Evolutionary conservation across 805 yeast species (phyloP).

Genomic region (Lipomyces chichibuensis): DNA sequence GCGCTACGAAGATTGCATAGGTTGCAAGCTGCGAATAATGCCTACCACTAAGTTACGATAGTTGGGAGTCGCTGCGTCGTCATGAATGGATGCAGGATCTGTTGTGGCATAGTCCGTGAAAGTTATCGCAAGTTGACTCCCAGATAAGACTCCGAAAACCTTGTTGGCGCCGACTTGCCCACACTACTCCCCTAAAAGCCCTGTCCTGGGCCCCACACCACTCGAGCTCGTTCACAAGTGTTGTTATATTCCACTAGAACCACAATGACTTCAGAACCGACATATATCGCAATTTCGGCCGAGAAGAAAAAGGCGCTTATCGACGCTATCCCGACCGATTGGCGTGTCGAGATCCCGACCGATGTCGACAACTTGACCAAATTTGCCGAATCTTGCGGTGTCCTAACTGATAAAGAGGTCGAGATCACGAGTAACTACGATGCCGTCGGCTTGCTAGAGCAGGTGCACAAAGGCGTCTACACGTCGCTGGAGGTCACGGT

Average conservation of each 20-base stretch:
- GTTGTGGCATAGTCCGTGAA: no score
- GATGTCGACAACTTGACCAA: constrained; percentile 47
- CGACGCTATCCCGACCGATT: constrained; percentile 50
- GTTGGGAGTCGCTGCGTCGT: no score
- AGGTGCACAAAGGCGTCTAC: constrained; percentile 48
- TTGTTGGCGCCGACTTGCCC: no score
- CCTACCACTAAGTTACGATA: no score
- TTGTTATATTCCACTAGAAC: neutral
- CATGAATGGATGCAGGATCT: no score
- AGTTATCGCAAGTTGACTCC: no score
- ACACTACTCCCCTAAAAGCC: no score
- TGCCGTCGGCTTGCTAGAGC: constrained; percentile 45
- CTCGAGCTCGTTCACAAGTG: neutral
- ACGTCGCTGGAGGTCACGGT: constrained; percentile 50
- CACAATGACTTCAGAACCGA: constrained; percentile 28
- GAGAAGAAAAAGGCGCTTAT: constrained; percentile 50
- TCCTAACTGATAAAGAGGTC: constrained; percentile 47
- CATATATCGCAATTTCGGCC: constrained; percentile 49
- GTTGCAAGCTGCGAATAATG: no score
- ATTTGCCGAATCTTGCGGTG: constrained; percentile 48
- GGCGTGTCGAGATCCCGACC: constrained; percentile 48
- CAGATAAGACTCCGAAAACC: no score
- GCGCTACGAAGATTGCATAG: no score
- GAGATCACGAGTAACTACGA: constrained; percentile 51
- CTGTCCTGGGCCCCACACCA: neutral